Conservation (phyloP, 768 basidiomycete species). For the Chalciporus piperatus region DNA sequence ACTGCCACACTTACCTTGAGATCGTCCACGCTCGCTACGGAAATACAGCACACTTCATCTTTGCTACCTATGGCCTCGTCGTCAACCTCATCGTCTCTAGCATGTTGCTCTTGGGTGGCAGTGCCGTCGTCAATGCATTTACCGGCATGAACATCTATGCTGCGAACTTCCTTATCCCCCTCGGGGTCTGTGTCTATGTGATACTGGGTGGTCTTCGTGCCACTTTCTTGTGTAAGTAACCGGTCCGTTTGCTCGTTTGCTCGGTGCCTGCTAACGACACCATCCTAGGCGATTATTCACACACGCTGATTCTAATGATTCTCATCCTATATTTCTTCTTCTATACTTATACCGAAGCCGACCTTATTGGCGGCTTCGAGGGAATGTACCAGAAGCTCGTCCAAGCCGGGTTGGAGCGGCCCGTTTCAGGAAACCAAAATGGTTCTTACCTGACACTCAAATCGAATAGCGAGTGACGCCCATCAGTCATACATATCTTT, state of each 20-base stretch:
- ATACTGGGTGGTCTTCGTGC: constrained; percentile 33
- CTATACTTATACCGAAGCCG: constrained; percentile 27
- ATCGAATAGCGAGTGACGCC: constrained; percentile 20
- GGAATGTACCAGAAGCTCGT: constrained; percentile 35
- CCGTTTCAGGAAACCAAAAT: constrained; percentile 35
- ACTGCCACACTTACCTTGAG: constrained; percentile 37
- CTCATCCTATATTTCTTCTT: constrained; percentile 36
- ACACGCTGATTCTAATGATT: constrained; percentile 37
- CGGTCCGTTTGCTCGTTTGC: no score
- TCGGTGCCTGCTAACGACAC: background rate
- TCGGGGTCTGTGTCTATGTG: constrained; percentile 40
- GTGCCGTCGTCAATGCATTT: constrained; percentile 37
- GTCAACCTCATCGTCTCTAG: constrained; percentile 34
- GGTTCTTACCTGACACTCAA: constrained; percentile 39
- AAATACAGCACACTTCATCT: constrained; percentile 27
- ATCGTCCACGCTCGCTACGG: constrained; percentile 32
- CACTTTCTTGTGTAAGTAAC: constrained; percentile 30
- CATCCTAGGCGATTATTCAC: constrained; percentile 27
- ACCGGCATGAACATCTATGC: constrained; percentile 41
- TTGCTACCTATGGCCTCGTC: constrained; percentile 22
- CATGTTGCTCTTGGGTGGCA: constrained; percentile 37
- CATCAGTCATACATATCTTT: background rate
- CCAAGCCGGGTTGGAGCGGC: constrained; percentile 23
- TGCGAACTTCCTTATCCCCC: constrained; percentile 39
- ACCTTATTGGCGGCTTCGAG: constrained; percentile 38